A percentile compares a stretch with the other conserved stretches of the same genome.
Evolutionary conservation across 495 filamentous ascomycete species (phyloP).

Genomic region (Aspergillus cristatus): DNA sequence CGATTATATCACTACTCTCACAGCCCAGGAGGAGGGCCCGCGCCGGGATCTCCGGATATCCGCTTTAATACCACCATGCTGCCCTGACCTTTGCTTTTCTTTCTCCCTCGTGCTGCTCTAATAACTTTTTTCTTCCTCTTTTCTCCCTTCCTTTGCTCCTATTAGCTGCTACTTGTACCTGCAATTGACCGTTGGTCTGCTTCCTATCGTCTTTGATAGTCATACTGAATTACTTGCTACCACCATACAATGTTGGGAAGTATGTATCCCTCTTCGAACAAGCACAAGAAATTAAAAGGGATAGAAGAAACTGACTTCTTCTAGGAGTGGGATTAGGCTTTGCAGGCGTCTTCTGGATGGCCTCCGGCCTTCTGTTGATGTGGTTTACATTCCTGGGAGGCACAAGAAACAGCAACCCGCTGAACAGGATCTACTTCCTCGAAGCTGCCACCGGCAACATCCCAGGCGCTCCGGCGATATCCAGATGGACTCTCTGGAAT

Average conservation of each 20-base stretch:
- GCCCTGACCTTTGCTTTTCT: constrained; percentile 4
- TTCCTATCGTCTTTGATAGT: neutral
- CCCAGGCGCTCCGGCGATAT: constrained; percentile 49
- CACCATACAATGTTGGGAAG: constrained; percentile 17
- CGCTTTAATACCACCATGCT: constrained; percentile 10
- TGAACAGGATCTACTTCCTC: constrained; percentile 74
- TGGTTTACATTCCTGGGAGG: constrained; percentile 76
- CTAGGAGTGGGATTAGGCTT: constrained; percentile 40
- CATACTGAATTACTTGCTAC: neutral
- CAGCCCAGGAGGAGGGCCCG: neutral
- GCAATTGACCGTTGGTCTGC: neutral
- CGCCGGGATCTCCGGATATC: constrained; percentile 15
- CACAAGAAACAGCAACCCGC: constrained; percentile 45
- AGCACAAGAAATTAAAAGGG: neutral
- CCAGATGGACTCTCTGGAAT: constrained; percentile 86
- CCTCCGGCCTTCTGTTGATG: constrained; percentile 62
- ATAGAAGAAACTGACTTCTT: neutral
- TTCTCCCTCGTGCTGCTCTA: neutral
- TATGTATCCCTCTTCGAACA: constrained; percentile 10
- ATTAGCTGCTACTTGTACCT: neutral
- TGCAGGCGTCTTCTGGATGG: constrained; percentile 65
- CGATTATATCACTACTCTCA: constrained; percentile 21
- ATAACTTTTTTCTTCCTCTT: neutral
- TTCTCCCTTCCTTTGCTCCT: neutral
- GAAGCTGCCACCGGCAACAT: constrained; percentile 64